Evolutionary conservation across 768 basidiomycete species (phyloP).

Genomic region (Phlegmacium glaucopus): DNA sequence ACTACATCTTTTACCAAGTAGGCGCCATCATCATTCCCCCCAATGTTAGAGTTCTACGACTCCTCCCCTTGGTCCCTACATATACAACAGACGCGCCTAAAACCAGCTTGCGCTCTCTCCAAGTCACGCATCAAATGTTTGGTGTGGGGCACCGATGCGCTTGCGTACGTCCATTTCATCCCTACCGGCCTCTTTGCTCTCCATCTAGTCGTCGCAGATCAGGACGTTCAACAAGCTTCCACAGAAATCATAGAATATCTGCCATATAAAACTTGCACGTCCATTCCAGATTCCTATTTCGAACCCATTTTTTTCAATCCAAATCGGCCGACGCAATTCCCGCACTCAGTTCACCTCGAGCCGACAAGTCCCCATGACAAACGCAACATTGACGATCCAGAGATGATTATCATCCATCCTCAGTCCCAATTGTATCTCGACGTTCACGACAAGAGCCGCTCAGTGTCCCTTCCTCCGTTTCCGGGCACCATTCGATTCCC

Average conservation of each 20-base stretch:
- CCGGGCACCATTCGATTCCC: slow-evolving; percentile 11
- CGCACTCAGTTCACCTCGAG: background rate
- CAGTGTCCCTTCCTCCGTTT: slow-evolving; percentile 6
- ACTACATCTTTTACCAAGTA: too few relatives aligned
- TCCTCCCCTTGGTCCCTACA: background rate
- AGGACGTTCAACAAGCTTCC: slow-evolving; percentile 3
- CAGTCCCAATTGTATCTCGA: slow-evolving; percentile 8
- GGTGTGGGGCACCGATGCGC: slow-evolving; percentile 18
- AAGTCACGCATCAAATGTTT: slow-evolving; percentile 2
- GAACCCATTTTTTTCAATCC: background rate
- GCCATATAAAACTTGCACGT: background rate
- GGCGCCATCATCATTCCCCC: too few relatives aligned
- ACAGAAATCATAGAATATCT: background rate
- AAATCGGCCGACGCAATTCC: background rate
- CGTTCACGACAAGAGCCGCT: slow-evolving; percentile 6
- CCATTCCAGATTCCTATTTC: background rate
- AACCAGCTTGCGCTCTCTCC: background rate
- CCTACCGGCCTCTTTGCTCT: slow-evolving; percentile 13
- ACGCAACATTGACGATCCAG: slow-evolving; percentile 1
- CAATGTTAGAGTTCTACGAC: background rate
- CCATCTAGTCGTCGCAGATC: slow-evolving; percentile 14
- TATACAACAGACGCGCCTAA: background rate
- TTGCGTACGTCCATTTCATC: slow-evolving; percentile 12
- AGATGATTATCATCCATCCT: slow-evolving; percentile 11
- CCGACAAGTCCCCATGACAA: background rate